Conservation (phyloP, 192 early-diverging fungal species). For the Coemansia sp. region DNA sequence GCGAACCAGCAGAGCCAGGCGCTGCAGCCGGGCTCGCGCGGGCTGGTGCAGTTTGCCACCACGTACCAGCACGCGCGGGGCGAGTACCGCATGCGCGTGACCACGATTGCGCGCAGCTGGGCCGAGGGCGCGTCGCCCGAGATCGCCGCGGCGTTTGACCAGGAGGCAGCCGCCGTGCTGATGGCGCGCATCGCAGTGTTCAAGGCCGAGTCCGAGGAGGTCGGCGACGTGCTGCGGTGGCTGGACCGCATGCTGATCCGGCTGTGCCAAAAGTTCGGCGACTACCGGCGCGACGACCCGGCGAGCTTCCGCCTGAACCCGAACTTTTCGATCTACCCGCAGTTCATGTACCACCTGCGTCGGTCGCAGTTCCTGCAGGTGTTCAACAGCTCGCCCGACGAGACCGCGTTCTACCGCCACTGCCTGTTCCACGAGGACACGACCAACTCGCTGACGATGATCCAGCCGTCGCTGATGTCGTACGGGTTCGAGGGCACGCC, state of each 20-base stretch:
- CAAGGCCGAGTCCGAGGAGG: conserved; percentile 97
- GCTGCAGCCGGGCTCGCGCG: conserved; percentile 75
- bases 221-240: conserved; percentile 95
- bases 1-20: conserved; percentile 80
- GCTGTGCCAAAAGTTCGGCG: conserved; percentile 95
- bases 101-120: conserved; percentile 87
- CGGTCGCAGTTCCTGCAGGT: conserved; percentile 96
- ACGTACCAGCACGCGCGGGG: conserved; percentile 94
- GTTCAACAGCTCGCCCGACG: conserved; percentile 98
- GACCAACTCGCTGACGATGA: conserved; percentile 98
- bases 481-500: conserved; percentile 84
- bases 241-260: conserved; percentile 98
- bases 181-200: conserved; percentile 96
- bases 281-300: conserved; percentile 94
- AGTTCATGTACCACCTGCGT: conserved; percentile 99
- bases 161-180: conserved; percentile 94
- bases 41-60: conserved; percentile 92
- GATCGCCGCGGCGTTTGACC: conserved; percentile 90
- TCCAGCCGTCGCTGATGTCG: conserved; percentile 94
- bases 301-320: conserved; percentile 81
- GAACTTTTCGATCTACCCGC: conserved; percentile 98
- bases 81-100: conserved; percentile 85
- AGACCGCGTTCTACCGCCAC: conserved; percentile 84
- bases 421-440: conserved; percentile 93
- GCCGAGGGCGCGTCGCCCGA: conserved; percentile 80